Percentiles rank a stretch among this genome's conserved stretches.
phyloP scores from a whole-genome alignment of 176 grass and related monocot species.

The Musa itinerans region DNA sequence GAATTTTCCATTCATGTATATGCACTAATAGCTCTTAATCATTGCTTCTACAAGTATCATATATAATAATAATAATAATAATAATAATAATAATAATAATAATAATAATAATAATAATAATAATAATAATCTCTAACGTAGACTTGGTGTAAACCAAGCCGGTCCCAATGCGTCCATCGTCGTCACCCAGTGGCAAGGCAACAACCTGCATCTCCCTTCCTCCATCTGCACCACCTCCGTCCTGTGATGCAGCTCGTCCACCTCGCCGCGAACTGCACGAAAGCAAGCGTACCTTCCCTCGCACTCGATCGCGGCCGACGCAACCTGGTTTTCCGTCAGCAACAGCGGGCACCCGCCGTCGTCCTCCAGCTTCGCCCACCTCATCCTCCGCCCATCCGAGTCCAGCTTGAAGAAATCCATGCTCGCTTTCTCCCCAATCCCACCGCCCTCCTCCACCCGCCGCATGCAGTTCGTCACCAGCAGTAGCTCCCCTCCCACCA shows the following conservation, averaged over 20 bases:
- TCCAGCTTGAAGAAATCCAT: neutral
- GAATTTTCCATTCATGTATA: no score
- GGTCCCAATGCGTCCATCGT: neutral
- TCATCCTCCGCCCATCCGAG: neutral
- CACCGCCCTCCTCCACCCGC: neutral
- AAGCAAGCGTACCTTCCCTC: neutral
- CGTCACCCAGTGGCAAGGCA: neutral
- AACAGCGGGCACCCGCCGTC: neutral
- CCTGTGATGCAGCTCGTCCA: neutral
- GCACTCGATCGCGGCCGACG: neutral
- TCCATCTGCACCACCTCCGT: neutral
- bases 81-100: no score
- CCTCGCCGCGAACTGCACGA: neutral
- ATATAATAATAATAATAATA: no score
- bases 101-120: no score
- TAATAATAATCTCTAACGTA: neutral
- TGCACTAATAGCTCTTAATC: no score
- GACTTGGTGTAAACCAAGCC: neutral
- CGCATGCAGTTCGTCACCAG: neutral
- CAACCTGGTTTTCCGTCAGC: neutral
- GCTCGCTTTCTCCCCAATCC: neutral
- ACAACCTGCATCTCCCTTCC: neutral
- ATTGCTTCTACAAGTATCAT: no score
- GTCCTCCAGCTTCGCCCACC: neutral
- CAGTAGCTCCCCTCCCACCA: neutral